Conservation (phyloP, 2,329 filamentous ascomycete species). For the Cordyceps javanica region DNA sequence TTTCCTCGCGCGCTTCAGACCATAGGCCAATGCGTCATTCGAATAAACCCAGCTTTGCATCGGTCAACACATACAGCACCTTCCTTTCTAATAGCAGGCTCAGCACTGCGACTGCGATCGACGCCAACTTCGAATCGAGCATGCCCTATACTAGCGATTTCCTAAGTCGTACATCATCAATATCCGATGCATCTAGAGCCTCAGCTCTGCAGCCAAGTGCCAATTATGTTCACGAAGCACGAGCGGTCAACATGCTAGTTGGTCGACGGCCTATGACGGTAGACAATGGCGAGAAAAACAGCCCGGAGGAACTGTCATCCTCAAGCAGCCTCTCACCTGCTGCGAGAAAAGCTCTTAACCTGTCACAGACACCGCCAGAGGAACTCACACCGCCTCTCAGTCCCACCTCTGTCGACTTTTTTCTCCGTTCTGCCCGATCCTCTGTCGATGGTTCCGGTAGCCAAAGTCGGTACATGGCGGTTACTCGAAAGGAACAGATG, state of each 20-base stretch:
- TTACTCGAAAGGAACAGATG: constrained; percentile 53
- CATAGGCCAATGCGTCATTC: constrained; percentile 25
- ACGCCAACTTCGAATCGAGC: constrained; percentile 17
- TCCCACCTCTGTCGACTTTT: constrained; percentile 46
- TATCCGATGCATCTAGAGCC: neutral
- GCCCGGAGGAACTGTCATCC: constrained; percentile 11
- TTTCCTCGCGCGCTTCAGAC: neutral
- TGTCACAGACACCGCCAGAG: constrained; percentile 22
- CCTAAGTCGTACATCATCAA: constrained; percentile 4
- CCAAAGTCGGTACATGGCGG: constrained; percentile 46
- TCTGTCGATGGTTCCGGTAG: constrained; percentile 27
- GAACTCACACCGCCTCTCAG: constrained; percentile 46
- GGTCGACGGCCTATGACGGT: constrained; percentile 19
- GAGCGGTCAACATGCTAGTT: constrained; percentile 32
- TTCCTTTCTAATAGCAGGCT: constrained; percentile 26
- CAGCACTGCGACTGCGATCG: neutral
- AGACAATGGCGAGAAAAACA: constrained; percentile 20
- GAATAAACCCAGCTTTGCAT: constrained; percentile 35
- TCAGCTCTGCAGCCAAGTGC: neutral
- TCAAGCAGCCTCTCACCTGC: constrained; percentile 15
- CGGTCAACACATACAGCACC: constrained; percentile 36
- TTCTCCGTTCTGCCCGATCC: constrained; percentile 33
- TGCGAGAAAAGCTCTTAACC: constrained; percentile 17
- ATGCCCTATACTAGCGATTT: constrained; percentile 15
- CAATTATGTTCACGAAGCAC: constrained; percentile 34